phyloP scores from a whole-genome alignment of 805 yeast genomes.

The Zygoascus tannicola region DNA sequence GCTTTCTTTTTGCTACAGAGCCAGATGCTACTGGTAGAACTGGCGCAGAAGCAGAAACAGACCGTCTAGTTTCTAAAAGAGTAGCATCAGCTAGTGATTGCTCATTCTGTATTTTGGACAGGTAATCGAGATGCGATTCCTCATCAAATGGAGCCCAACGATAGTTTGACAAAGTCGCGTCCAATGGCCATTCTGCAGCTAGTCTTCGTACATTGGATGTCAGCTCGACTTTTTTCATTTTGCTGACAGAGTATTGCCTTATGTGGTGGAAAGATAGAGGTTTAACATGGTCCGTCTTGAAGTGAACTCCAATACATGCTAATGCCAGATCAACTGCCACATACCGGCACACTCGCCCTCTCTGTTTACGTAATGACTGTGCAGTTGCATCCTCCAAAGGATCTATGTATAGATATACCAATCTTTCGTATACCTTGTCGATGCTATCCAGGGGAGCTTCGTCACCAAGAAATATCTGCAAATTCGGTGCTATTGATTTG shows the following conservation, averaged over 20 bases:
- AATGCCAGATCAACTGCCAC: not conserved
- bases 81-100: too few species aligned
- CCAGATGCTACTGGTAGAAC: not conserved
- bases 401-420: not conserved
- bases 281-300: not conserved
- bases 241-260: not conserved
- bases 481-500: not conserved
- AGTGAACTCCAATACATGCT: not conserved
- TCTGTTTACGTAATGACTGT: not conserved
- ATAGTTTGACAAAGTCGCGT: not conserved
- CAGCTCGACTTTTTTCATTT: not conserved
- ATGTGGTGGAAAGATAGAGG: not conserved
- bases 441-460: not conserved
- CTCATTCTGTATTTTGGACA: not conserved
- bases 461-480: not conserved
- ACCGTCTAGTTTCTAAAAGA: not conserved
- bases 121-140: not conserved
- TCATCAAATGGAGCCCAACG: not conserved
- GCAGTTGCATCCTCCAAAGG: not conserved
- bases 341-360: not conserved
- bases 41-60: constrained; percentile 3
- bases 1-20: not conserved
- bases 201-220: not conserved
- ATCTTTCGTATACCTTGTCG: not conserved
- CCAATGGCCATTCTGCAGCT: not conserved